These are phyloP conservation scores for Podospora anserina DNA, from an alignment of 495 filamentous ascomycete species.

Conservation along the genomic window DNA sequence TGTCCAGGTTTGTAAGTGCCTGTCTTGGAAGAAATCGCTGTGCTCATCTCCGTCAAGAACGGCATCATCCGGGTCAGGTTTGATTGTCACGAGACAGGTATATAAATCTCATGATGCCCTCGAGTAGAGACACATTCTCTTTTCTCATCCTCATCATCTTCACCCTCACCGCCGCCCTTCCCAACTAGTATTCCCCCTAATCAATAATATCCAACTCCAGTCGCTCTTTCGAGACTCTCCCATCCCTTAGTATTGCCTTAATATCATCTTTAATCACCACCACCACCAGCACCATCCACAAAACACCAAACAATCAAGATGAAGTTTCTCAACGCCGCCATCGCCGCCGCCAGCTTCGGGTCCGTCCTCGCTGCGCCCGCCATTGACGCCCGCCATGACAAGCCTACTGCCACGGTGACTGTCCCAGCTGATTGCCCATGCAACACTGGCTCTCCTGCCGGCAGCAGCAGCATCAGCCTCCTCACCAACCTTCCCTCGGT, in stretches of 20 bases:
- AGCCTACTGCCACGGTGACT: neutral
- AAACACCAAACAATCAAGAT: conserved; percentile 12
- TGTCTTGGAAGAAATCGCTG: neutral
- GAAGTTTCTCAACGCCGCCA: conserved; percentile 20
- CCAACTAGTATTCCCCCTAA: neutral
- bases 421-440: neutral
- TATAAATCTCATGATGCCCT: conserved; percentile 1
- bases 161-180: neutral
- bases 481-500: neutral
- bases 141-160: neutral
- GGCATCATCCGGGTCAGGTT: neutral
- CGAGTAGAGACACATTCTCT: neutral
- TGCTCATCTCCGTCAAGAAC: neutral
- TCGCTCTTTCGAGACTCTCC: conserved; percentile 4
- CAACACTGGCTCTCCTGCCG: neutral
- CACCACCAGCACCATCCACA: neutral
- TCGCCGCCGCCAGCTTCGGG: conserved; percentile 18
- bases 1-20: neutral
- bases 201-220: conserved; percentile 3
- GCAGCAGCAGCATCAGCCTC: neutral
- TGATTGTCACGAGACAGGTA: conserved; percentile 2
- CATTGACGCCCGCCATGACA: conserved; percentile 2
- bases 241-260: neutral
- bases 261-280: neutral
- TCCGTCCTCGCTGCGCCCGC: conserved; percentile 17